These are phyloP conservation scores for Metschnikowia lunata DNA, from an alignment of 805 yeast species.

Conservation along the genomic window DNA sequence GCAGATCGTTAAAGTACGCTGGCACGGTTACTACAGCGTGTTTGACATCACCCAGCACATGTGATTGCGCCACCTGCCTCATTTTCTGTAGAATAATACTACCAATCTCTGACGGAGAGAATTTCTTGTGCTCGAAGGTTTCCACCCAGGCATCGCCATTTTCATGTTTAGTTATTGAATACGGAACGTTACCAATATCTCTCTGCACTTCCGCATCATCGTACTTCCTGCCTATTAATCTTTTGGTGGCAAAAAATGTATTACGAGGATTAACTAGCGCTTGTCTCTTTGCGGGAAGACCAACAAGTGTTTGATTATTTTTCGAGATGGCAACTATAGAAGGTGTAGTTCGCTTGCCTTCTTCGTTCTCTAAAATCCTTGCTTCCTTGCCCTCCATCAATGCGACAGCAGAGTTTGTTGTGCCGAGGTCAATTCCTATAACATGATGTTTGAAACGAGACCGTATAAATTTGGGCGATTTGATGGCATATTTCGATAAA, in stretches of 20 bases:
- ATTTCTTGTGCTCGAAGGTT: slow-evolving; percentile 35
- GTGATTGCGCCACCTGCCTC: slow-evolving; percentile 61
- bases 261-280: slow-evolving; percentile 70
- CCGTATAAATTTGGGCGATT: not conserved
- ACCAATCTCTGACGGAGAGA: slow-evolving; percentile 71
- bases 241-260: slow-evolving; percentile 77
- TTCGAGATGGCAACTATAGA: slow-evolving; percentile 67
- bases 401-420: slow-evolving; percentile 86
- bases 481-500: not conserved
- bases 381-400: slow-evolving; percentile 62
- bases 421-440: slow-evolving; percentile 79
- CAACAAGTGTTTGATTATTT: slow-evolving; percentile 40
- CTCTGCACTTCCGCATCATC: slow-evolving; percentile 66
- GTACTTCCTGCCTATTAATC: slow-evolving; percentile 72
- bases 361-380: slow-evolving; percentile 67
- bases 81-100: slow-evolving; percentile 60
- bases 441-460: slow-evolving; percentile 34
- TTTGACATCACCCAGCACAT: slow-evolving; percentile 36
- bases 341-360: slow-evolving; percentile 78
- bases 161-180: slow-evolving; percentile 50
- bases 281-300: slow-evolving; percentile 73
- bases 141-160: slow-evolving; percentile 72
- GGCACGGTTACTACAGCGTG: slow-evolving; percentile 84
- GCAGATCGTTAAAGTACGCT: slow-evolving; percentile 78
- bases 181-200: slow-evolving; percentile 61